Conservation (phyloP, 805 yeast species). For the Pichia cabralensis region DNA sequence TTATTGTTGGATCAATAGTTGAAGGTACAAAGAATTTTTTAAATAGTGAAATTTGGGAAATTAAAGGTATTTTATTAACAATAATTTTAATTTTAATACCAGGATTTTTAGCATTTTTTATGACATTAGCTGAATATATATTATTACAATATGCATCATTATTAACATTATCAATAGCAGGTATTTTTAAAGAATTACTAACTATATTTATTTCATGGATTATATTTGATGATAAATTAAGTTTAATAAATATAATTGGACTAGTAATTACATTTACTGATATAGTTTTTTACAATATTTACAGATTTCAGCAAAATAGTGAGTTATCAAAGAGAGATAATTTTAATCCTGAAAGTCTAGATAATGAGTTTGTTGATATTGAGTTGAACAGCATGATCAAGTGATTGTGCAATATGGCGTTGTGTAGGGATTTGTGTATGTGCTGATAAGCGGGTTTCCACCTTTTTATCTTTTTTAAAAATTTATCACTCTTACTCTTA, state of each 20-base stretch:
- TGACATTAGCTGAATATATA: conserved; percentile 84
- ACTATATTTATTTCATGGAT: conserved; percentile 65
- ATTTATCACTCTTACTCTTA: too few species aligned
- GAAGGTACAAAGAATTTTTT: conserved; percentile 59
- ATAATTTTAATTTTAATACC: conserved; percentile 59
- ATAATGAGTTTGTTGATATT: conserved; percentile 15
- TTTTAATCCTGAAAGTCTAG: background rate
- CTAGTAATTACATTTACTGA: conserved; percentile 65
- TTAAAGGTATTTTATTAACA: conserved; percentile 48
- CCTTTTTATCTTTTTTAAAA: too few species aligned
- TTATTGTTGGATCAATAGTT: conserved; percentile 50
- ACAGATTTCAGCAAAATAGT: conserved; percentile 32
- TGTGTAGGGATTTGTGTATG: too few species aligned
- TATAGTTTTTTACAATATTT: conserved; percentile 74
- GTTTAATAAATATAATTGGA: conserved; percentile 62
- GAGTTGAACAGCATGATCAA: conserved; percentile 13
- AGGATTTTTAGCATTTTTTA: conserved; percentile 76
- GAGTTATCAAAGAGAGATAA: background rate
- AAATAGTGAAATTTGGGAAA: conserved; percentile 50
- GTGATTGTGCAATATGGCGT: too few species aligned
- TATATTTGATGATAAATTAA: conserved; percentile 65
- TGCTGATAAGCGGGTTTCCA: too few species aligned
- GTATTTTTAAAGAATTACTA: conserved; percentile 83
- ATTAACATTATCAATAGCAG: conserved; percentile 79
- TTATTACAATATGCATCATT: conserved; percentile 75